A percentile compares a stretch with the other conserved stretches of the same genome.
These are phyloP conservation scores for Mycena vitilis DNA, from an alignment of 768 basidiomycete genomes.

Conservation along the genomic window DNA sequence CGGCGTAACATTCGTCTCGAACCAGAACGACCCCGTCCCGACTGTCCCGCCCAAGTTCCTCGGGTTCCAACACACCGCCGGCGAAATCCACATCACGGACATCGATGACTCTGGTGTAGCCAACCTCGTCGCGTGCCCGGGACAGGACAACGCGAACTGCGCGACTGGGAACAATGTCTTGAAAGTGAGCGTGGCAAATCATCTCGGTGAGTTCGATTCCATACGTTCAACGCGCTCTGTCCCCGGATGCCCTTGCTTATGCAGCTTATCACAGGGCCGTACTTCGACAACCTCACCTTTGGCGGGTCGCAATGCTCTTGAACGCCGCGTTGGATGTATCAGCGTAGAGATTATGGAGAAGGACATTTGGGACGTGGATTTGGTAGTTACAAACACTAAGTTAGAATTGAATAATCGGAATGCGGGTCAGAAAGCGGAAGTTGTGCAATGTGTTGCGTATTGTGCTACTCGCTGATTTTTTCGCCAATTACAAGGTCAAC, in stretches of 20 bases:
- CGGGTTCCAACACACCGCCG: constrained; percentile 49
- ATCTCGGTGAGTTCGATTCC: constrained; percentile 39
- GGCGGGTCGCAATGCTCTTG: constrained; percentile 33
- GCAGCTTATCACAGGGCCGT: constrained; percentile 39
- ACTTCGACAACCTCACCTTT: constrained; percentile 45
- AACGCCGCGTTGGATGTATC: too few species aligned
- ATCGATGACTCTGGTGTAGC: constrained; percentile 30
- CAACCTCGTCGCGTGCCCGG: constrained; percentile 48
- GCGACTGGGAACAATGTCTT: constrained; percentile 17
- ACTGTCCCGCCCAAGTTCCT: constrained; percentile 50
- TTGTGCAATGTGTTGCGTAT: too few species aligned
- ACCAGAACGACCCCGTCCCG: constrained; percentile 56
- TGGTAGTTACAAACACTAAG: too few species aligned
- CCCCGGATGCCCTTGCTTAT: background rate
- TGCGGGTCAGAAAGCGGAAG: too few species aligned
- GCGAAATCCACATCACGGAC: constrained; percentile 54
- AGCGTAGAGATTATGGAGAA: too few species aligned
- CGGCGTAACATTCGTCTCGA: constrained; percentile 44
- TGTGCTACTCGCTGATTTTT: too few species aligned
- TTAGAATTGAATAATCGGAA: too few species aligned
- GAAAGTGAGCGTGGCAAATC: constrained; percentile 5
- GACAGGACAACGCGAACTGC: constrained; percentile 51
- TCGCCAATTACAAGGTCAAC: too few species aligned
- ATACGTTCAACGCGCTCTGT: background rate
- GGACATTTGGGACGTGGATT: too few species aligned